These are phyloP conservation scores for Plasmodium relictum DNA, from an alignment of 169 alveolate species.

Conservation along the genomic window DNA sequence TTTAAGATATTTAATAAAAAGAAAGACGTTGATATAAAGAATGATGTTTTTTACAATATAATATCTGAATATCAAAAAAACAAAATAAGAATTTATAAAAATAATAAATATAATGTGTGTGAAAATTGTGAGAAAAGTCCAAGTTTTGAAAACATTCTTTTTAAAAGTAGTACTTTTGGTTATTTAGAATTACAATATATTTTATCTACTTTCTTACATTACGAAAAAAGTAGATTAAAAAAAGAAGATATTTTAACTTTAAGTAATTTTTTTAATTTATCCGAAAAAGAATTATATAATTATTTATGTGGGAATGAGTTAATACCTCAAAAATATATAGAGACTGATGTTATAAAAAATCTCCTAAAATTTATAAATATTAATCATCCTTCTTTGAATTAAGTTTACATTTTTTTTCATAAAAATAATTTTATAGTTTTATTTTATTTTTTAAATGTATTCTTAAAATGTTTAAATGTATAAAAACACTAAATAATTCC, in stretches of 20 bases:
- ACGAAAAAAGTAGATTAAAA: conserved; percentile 32
- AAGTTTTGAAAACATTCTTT: conserved; percentile 40
- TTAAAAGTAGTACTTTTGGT: conserved; percentile 40
- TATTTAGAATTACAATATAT: conserved; percentile 72
- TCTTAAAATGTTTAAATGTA: too few relatives aligned
- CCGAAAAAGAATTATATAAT: conserved; percentile 73
- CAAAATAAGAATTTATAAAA: conserved; percentile 52
- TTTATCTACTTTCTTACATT: conserved; percentile 47
- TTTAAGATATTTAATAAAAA: conserved; percentile 40
- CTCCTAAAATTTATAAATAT: conserved; percentile 55
- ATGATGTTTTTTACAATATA: conserved; percentile 19
- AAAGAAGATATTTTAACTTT: conserved; percentile 33
- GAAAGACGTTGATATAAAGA: neutral
- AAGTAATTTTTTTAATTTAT: conserved; percentile 37
- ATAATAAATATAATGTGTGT: conserved; percentile 52
- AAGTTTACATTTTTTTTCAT: neutral
- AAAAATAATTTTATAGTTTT: neutral
- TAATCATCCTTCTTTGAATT: conserved; percentile 66
- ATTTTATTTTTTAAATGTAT: neutral
- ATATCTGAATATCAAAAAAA: conserved; percentile 26
- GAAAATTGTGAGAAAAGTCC: conserved; percentile 23
- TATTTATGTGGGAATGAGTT: conserved; percentile 51
- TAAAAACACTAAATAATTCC: too few relatives aligned
- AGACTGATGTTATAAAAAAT: conserved; percentile 24
- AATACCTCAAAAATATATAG: conserved; percentile 30